phyloP scores from a whole-genome alignment of 2,329 filamentous ascomycete species.

The Cercospora zeina region DNA sequence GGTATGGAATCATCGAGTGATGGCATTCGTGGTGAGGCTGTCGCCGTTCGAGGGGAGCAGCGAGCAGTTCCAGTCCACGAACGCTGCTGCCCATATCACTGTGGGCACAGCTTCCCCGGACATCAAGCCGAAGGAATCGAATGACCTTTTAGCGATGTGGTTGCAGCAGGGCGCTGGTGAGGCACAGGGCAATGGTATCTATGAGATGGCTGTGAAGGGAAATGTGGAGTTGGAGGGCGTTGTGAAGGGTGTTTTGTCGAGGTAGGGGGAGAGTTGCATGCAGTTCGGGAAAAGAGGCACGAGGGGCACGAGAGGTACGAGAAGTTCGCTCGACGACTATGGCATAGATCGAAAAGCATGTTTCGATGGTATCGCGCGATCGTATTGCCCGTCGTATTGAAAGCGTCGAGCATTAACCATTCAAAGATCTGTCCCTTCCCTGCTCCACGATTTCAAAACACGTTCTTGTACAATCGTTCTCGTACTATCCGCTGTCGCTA shows the following conservation, averaged over 20 bases:
- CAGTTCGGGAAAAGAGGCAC: background rate
- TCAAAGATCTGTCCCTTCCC: no score
- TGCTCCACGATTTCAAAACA: no score
- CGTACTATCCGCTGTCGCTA: no score
- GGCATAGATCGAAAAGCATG: background rate
- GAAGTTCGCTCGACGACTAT: background rate
- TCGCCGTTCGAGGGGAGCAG: slow-evolving; percentile 49
- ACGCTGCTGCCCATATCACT: slow-evolving; percentile 82
- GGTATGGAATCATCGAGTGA: slow-evolving; percentile 81
- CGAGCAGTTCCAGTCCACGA: slow-evolving; percentile 63
- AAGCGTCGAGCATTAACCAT: background rate
- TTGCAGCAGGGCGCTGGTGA: slow-evolving; percentile 57
- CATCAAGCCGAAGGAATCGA: slow-evolving; percentile 94
- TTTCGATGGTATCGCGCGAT: background rate
- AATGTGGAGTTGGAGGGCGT: slow-evolving; percentile 58
- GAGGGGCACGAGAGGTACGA: no score
- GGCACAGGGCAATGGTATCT: slow-evolving; percentile 52
- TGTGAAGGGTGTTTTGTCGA: slow-evolving; percentile 53
- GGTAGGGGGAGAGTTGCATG: slow-evolving; percentile 11
- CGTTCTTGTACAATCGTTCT: no score
- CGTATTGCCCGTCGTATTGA: background rate
- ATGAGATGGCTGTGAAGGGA: slow-evolving; percentile 56
- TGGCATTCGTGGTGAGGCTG: slow-evolving; percentile 85
- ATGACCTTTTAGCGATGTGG: slow-evolving; percentile 77
- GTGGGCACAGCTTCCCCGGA: slow-evolving; percentile 72